Conservation (phyloP, 2,329 filamentous ascomycete genomes). For the Alternaria conjuncta region DNA sequence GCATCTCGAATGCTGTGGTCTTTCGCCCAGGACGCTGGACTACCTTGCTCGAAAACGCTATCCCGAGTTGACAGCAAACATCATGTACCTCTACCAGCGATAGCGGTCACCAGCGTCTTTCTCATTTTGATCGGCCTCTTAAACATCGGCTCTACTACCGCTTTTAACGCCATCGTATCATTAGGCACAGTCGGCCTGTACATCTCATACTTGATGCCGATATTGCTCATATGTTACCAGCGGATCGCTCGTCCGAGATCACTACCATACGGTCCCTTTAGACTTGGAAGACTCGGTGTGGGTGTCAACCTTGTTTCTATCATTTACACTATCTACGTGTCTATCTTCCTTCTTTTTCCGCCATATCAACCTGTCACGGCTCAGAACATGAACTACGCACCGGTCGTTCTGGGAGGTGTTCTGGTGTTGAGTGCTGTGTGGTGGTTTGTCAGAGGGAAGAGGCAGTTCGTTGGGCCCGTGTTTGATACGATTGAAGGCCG, state of each 20-base stretch:
- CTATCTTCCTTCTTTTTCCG: constrained; percentile 33
- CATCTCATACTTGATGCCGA: constrained; percentile 24
- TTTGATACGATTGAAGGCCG: neutral
- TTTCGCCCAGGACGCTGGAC: constrained; percentile 33
- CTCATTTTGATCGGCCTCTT: constrained; percentile 21
- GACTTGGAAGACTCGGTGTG: constrained; percentile 17
- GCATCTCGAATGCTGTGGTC: constrained; percentile 37
- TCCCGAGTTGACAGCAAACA: constrained; percentile 16
- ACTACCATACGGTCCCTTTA: constrained; percentile 13
- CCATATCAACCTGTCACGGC: constrained; percentile 20
- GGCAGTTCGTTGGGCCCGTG: neutral
- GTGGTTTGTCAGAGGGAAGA: neutral
- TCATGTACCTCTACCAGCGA: constrained; percentile 24
- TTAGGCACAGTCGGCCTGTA: constrained; percentile 25
- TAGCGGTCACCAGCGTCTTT: constrained; percentile 14
- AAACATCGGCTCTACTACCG: constrained; percentile 23
- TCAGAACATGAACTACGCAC: constrained; percentile 27
- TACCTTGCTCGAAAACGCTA: constrained; percentile 38
- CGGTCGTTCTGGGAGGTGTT: constrained; percentile 6
- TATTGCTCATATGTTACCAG: constrained; percentile 16
- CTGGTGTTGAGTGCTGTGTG: neutral
- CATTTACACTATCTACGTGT: constrained; percentile 19
- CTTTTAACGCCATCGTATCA: constrained; percentile 30
- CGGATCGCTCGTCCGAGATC: constrained; percentile 12
- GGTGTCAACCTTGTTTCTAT: constrained; percentile 19